Base-by-base conservation (phyloP, 2,329 filamentous ascomycete species). In the Alternaria rosae region DNA sequence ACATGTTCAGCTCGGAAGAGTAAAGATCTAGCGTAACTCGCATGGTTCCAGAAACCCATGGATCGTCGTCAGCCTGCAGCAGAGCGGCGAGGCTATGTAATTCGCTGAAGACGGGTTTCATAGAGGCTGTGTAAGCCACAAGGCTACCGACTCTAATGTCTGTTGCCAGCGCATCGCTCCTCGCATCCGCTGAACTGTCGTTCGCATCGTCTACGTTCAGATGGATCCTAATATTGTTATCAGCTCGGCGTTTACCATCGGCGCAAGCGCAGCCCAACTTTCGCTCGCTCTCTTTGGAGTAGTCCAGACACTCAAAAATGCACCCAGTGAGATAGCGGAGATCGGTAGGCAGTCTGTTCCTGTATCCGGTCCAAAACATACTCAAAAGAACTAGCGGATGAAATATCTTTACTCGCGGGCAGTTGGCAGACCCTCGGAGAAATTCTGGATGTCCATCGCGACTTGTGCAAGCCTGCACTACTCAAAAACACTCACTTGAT, bases 261-360 rank as follows among this genome's bases (percentile, higher is more conserved):
- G 54, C 5, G 56, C 41, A 13, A 61, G 60, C 21, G 70, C 66
- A 45, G 65, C 66, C 13, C 52, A 67, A 13, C 62, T 70, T 13
- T 70, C 68, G 5, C 55, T 65, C 9, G 60, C 64, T 15, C 61
- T 72, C 3, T 71, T 66, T 32, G 48, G 59, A 2, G 60, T 71
- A 13, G 62, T 62, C 7, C 52, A 67, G 20, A 65, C 67, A 8
- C 17, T 72, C 32, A 67, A 66, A 11, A 58, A 67, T 55, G 70
- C 67, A 3, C 64, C 62, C 2, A 26, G 48, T 11, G 67, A 72
- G 26, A 67, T 72, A 25, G 59, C 58, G 6, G 66, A 70, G 1
- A 69, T 71, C n/a, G 56, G 56, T 59, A 35, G 1, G 55, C 10
- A 17, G 10, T n/a, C 25, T 35, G 13, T 7, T 13, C 38, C 20